These are phyloP conservation scores for Pyrus communis DNA, from an alignment of 306 rosid species.

Conservation along the genomic window DNA sequence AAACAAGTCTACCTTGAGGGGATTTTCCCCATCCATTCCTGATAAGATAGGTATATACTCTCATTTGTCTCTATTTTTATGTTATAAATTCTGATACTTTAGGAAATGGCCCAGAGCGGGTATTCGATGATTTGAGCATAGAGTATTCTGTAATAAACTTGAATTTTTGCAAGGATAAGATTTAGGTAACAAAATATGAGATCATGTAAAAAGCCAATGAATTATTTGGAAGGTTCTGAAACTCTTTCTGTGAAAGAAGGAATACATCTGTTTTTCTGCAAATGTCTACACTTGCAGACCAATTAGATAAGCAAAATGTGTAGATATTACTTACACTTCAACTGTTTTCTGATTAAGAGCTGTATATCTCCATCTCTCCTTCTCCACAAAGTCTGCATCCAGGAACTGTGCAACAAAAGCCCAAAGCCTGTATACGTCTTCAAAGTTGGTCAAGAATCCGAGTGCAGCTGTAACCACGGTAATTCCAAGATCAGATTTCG, in stretches of 20 bases:
- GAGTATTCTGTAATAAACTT: background rate
- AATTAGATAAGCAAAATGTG: conserved; percentile 19
- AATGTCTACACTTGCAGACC: conserved; percentile 5
- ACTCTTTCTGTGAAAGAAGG: background rate
- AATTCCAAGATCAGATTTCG: conserved; percentile 41
- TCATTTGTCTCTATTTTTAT: background rate
- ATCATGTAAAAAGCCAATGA: background rate
- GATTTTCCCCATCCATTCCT: conserved; percentile 17
- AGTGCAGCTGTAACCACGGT: conserved; percentile 84
- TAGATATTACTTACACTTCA: conserved; percentile 40
- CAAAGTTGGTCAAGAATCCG: conserved; percentile 72
- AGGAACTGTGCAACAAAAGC: conserved; percentile 79
- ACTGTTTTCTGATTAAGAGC: conserved; percentile 71
- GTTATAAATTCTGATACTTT: background rate
- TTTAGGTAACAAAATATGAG: background rate
- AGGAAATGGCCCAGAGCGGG: background rate
- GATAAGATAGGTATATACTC: conserved; percentile 14
- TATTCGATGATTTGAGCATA: background rate
- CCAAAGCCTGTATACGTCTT: conserved; percentile 78
- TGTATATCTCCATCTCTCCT: conserved; percentile 91
- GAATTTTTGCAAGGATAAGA: background rate
- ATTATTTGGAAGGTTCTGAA: background rate
- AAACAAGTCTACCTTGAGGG: conserved; percentile 41
- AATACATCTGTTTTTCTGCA: conserved; percentile 10
- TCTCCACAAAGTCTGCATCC: conserved; percentile 93